phyloP scores from a whole-genome alignment of 768 basidiomycete genomes.

The Suillus americanus region DNA sequence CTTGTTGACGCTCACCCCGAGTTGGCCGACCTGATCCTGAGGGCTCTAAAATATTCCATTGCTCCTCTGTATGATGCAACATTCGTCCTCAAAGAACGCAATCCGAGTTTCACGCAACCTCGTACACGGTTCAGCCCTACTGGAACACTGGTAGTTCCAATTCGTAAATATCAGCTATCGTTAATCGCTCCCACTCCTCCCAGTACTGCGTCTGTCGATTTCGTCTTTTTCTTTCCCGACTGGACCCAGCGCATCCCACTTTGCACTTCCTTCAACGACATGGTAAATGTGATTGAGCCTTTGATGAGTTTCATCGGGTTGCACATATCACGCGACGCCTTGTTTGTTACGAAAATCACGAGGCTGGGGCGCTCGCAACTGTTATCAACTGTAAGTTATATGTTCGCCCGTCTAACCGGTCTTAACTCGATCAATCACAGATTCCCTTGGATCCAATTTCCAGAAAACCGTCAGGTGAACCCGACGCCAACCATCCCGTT shows the following conservation, averaged over 20 bases:
- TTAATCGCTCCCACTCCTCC: constrained; percentile 81
- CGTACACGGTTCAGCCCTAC: constrained; percentile 62
- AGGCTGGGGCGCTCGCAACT: constrained; percentile 73
- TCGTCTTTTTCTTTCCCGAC: constrained; percentile 88
- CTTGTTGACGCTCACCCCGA: constrained; percentile 78
- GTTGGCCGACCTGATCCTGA: constrained; percentile 84
- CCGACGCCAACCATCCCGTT: constrained; percentile 57
- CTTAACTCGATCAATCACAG: constrained; percentile 27
- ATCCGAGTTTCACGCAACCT: constrained; percentile 60
- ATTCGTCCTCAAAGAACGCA: constrained; percentile 57
- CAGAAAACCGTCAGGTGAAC: constrained; percentile 55
- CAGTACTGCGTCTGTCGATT: constrained; percentile 68
- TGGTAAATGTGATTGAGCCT: constrained; percentile 75
- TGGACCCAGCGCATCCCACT: constrained; percentile 75
- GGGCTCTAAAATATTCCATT: constrained; percentile 69
- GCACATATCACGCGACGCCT: constrained; percentile 75
- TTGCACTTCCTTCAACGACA: constrained; percentile 63
- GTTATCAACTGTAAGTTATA: constrained; percentile 45
- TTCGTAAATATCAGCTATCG: constrained; percentile 68
- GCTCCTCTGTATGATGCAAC: constrained; percentile 58
- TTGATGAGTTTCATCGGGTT: constrained; percentile 78
- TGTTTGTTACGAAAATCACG: constrained; percentile 77
- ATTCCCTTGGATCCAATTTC: constrained; percentile 56
- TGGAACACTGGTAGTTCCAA: constrained; percentile 50
- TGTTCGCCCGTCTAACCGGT: not conserved